These are phyloP conservation scores for Xylariaceae sp. DNA, from an alignment of 2,329 filamentous ascomycete genomes.

Conservation along the genomic window DNA sequence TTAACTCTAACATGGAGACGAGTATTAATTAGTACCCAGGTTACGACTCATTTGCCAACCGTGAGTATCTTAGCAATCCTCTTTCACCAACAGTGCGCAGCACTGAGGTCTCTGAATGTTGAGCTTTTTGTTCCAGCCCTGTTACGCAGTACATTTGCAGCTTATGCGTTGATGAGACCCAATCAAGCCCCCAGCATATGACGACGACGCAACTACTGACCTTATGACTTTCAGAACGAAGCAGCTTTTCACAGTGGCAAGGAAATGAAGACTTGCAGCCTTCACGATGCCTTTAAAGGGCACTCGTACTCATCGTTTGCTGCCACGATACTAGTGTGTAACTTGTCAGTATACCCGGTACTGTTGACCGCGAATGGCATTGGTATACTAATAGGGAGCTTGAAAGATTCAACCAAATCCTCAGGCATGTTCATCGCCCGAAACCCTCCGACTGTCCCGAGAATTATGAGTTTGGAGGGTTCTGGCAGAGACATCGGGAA, in stretches of 20 bases:
- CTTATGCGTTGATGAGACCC: background rate
- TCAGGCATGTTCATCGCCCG: constrained; percentile 73
- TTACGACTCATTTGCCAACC: constrained; percentile 71
- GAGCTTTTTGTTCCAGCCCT: too few relatives aligned
- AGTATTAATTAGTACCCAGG: constrained; percentile 33
- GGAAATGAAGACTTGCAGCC: constrained; percentile 56
- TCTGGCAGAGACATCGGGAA: constrained; percentile 80
- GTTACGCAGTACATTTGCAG: too few relatives aligned
- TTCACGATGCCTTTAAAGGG: constrained; percentile 60
- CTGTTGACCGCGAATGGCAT: background rate
- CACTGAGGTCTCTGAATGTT: too few relatives aligned
- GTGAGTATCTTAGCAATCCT: constrained; percentile 14
- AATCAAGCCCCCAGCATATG: background rate
- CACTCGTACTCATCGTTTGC: constrained; percentile 66
- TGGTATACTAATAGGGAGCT: constrained; percentile 3
- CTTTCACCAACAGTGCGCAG: background rate
- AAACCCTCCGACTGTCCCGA: constrained; percentile 66
- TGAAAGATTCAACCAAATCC: constrained; percentile 65
- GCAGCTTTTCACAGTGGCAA: constrained; percentile 67
- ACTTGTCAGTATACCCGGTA: constrained; percentile 38
- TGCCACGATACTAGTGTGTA: constrained; percentile 67
- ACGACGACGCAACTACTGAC: constrained; percentile 10
- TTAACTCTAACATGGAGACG: background rate
- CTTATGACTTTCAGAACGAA: constrained; percentile 50
- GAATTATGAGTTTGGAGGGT: constrained; percentile 69